Conservation (phyloP, 495 filamentous ascomycete genomes). For the Chlorociboria aeruginascens region DNA sequence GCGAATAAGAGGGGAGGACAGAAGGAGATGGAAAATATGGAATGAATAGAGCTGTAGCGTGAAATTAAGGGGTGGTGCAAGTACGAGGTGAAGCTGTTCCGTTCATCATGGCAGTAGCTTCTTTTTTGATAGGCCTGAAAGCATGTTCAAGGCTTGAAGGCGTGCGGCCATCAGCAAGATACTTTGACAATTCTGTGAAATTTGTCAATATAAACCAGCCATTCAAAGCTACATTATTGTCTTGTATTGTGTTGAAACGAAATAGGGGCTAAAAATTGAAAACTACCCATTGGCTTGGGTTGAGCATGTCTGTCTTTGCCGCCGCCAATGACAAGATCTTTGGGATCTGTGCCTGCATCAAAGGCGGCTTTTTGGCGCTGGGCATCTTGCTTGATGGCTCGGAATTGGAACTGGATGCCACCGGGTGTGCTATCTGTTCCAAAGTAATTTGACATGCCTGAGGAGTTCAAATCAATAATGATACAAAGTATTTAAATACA, state of each 20-base stretch:
- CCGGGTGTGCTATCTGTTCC: conserved; percentile 9
- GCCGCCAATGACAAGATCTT: conserved; percentile 7
- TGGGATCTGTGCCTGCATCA: conserved; percentile 12
- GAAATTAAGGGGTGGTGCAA: no score
- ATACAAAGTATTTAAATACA: not conserved
- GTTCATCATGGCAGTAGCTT: conserved; percentile 24
- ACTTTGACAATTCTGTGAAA: conserved; percentile 21
- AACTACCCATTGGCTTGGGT: no score
- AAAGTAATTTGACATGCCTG: conserved; percentile 16
- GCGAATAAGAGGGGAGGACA: conserved; percentile 6
- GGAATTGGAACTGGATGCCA: conserved; percentile 15
- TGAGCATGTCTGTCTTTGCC: conserved; percentile 1
- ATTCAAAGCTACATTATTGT: not conserved
- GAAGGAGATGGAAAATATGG: conserved; percentile 4
- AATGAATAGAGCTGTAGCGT: not conserved
- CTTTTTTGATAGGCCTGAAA: conserved; percentile 29
- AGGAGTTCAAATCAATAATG: not conserved
- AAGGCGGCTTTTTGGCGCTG: conserved; percentile 4
- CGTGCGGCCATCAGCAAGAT: conserved; percentile 23
- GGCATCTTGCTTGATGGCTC: conserved; percentile 12
- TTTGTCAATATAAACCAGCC: conserved; percentile 4
- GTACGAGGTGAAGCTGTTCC: conserved; percentile 9
- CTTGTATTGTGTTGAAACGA: conserved; percentile 1
- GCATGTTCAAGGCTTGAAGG: conserved; percentile 30
- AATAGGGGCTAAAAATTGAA: not conserved